A percentile compares a stretch with the other conserved stretches of the same genome.
Conservation (phyloP, 164 flowering plant genomes). For the Stephania japonica region DNA sequence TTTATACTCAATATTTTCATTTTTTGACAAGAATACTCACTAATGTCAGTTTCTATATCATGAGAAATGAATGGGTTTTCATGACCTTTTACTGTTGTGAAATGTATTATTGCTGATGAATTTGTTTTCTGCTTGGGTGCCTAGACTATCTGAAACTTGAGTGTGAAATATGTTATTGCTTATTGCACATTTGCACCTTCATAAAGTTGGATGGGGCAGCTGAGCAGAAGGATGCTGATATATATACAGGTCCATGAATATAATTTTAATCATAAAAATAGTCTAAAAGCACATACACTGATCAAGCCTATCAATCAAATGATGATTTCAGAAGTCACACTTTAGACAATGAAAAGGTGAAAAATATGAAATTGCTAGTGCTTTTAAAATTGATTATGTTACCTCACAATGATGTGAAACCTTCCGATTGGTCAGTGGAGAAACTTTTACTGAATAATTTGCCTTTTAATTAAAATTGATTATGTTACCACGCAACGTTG, state of each 20-base stretch:
- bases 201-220: neutral
- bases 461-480: too few relatives aligned
- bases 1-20: neutral
- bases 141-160: neutral
- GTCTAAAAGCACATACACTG: neutral
- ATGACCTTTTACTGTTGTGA: neutral
- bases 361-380: neutral
- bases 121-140: neutral
- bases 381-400: neutral
- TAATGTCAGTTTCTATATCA: neutral
- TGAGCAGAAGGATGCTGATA: neutral
- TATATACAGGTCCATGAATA: neutral
- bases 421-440: neutral
- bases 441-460: neutral
- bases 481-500: too few relatives aligned
- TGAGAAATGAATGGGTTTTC: slow-evolving; percentile 1
- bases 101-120: neutral
- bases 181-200: neutral
- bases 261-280: neutral
- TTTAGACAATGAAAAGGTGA: neutral
- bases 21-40: neutral
- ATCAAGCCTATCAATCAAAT: neutral
- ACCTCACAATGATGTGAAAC: neutral
- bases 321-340: neutral
- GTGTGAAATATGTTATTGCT: neutral